These are phyloP conservation scores for Blastobotrys peoriensis DNA, from an alignment of 805 yeast species.

Conservation along the genomic window DNA sequence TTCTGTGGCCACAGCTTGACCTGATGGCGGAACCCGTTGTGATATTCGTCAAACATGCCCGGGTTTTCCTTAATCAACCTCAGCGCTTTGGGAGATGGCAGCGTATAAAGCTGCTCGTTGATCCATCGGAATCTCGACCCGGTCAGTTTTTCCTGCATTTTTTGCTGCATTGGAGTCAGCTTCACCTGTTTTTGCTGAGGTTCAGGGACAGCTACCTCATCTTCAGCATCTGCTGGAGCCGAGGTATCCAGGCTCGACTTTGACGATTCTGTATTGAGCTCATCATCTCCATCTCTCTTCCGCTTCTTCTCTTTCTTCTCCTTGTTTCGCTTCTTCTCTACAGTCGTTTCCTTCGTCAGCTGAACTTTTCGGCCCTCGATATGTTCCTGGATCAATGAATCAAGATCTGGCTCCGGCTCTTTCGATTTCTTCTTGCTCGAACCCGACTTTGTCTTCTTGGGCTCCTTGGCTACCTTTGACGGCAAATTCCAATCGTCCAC, in stretches of 20 bases:
- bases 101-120: constrained; percentile 93
- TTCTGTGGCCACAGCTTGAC: constrained; percentile 98
- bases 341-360: constrained; percentile 9
- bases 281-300: constrained; percentile 16
- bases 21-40: constrained; percentile 90
- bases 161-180: constrained; percentile 52
- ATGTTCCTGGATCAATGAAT: constrained; percentile 11
- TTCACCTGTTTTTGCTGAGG: constrained; percentile 9
- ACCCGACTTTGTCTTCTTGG: constrained; percentile 16
- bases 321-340: constrained; percentile 18
- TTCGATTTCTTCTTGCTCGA: constrained; percentile 20
- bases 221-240: constrained; percentile 2
- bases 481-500: constrained; percentile 77
- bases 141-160: constrained; percentile 89
- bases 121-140: constrained; percentile 98
- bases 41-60: constrained; percentile 85
- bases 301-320: constrained; percentile 15
- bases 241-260: constrained; percentile 14
- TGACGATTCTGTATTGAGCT: constrained; percentile 16
- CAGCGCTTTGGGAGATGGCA: constrained; percentile 70
- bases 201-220: neutral
- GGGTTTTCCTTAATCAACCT: constrained; percentile 75
- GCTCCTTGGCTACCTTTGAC: constrained; percentile 41
- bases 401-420: constrained; percentile 19
- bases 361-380: constrained; percentile 14